Evolutionary conservation across 2,329 filamentous ascomycete genomes (phyloP).

Genomic region (Diplodia scrobiculata): DNA sequence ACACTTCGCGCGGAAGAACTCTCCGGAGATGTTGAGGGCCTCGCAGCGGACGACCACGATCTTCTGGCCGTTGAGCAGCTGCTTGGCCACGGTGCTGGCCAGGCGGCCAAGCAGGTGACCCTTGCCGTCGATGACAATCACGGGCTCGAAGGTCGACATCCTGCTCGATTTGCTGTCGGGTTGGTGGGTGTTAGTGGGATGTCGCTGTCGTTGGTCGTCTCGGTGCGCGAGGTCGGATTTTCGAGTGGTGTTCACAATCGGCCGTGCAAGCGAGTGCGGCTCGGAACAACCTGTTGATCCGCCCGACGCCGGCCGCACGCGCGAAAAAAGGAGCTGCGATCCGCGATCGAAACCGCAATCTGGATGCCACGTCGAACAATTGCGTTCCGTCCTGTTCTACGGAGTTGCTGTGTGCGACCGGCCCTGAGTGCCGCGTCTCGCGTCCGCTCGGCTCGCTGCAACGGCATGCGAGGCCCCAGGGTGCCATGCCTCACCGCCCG

Average conservation of each 20-base stretch:
- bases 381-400: background rate
- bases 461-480: background rate
- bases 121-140: conserved; percentile 99
- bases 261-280: conserved; percentile 26
- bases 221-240: conserved; percentile 27
- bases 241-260: conserved; percentile 22
- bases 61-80: conserved; percentile 98
- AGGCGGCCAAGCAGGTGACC: conserved; percentile 99
- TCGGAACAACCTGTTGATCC: conserved; percentile 5
- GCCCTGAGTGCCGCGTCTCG: background rate
- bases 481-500: background rate
- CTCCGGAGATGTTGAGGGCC: conserved; percentile 99
- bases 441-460: too few relatives aligned
- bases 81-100: conserved; percentile 97
- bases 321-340: conserved; percentile 20
- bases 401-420: background rate
- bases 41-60: conserved; percentile 98
- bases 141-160: conserved; percentile 68
- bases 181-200: conserved; percentile 29
- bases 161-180: conserved; percentile 42
- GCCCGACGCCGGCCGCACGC: conserved; percentile 20
- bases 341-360: background rate
- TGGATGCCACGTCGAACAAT: conserved; percentile 9
- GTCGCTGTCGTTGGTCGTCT: conserved; percentile 30
- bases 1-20: conserved; percentile 99